Base-by-base conservation (phyloP, 176 grass and related monocot genomes). In the Pontederia crassipes region DNA sequence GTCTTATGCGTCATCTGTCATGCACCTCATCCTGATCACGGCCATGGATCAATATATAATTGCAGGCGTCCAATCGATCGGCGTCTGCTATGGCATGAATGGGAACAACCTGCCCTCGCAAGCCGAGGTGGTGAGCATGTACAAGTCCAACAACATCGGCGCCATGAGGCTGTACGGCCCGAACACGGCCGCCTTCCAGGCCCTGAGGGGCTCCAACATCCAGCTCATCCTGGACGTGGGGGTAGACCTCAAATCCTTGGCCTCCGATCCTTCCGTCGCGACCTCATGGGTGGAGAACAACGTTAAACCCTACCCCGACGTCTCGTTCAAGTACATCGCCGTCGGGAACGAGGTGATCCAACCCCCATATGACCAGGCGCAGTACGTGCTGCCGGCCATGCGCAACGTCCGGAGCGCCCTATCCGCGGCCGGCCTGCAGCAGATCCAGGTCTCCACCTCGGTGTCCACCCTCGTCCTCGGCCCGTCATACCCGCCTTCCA, bases 121-220 rank as follows among this genome's bases (percentile, higher is more conserved):
- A 1, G 20, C 8, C 20, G 54, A 24, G 20, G 54, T 56, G 3
- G 54, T 56, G 54, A 20, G 20, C 5, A n/a, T 56, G 9, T 56
- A 56, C 54, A 56, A 56, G 11, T 17, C 54, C 14, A 56, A 56
- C 17, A 56, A 56, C 54, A 56, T 56, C 54, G 6, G 14, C 9
- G 54, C 54, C 16, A 56, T 56, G 54, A 56, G 54, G 14, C 54
- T 56, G 16, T 56, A 20, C 10, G 15, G 8, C 20, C 54, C 54
- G 20, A 17, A 56, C 17, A 6, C 16, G 20, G 54, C 54, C 3
- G 54, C 20, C 11, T 20, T 56, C n/a, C 54, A 56, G 6, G 54
- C 54, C 54, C 54, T 56, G 17, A 56, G 5, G 54, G 54, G 54
- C 20, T 56, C 54, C 54, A 56, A 56, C 54, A 56, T 56, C 14